phyloP scores from a whole-genome alignment of 371 early-diverging fungal genomes.

The Rhizopus arrhizus region DNA sequence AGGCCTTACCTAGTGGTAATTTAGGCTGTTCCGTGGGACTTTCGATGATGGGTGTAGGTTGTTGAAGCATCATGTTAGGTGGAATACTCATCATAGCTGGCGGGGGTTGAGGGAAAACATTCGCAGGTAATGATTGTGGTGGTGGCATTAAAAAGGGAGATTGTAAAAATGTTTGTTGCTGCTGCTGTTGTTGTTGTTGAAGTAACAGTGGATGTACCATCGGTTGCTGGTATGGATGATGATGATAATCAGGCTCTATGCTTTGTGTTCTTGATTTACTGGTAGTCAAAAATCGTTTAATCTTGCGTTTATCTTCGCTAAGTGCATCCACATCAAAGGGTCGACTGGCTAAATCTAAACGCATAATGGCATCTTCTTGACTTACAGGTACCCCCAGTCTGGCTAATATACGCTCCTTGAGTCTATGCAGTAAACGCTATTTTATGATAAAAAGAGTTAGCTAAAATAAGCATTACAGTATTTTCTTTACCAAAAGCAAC shows the following conservation, averaged over 20 bases:
- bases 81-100: not conserved
- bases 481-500: slow-evolving; percentile 45
- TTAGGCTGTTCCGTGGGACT: not conserved
- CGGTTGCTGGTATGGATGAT: slow-evolving; percentile 2
- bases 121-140: slow-evolving; percentile 3
- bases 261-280: slow-evolving; percentile 31
- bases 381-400: slow-evolving; percentile 34
- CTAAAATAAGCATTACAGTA: not conserved
- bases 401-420: slow-evolving; percentile 43
- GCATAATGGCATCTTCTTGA: slow-evolving; percentile 43
- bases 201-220: slow-evolving; percentile 1
- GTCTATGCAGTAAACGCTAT: slow-evolving; percentile 44
- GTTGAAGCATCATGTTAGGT: not conserved
- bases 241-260: slow-evolving; percentile 22
- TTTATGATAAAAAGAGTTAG: slow-evolving; percentile 1
- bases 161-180: slow-evolving; percentile 4
- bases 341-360: slow-evolving; percentile 21
- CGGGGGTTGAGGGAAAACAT: not conserved
- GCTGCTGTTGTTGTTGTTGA: slow-evolving; percentile 12
- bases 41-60: not conserved
- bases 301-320: slow-evolving; percentile 36
- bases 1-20: slow-evolving; percentile 13
- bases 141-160: slow-evolving; percentile 2
- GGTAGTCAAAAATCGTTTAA: slow-evolving; percentile 23
- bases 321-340: slow-evolving; percentile 37